Evolutionary conservation across 768 basidiomycete genomes (phyloP), one percentile per base, ranked within the genome.

Genomic region (Tricholoma sp.): DNA sequence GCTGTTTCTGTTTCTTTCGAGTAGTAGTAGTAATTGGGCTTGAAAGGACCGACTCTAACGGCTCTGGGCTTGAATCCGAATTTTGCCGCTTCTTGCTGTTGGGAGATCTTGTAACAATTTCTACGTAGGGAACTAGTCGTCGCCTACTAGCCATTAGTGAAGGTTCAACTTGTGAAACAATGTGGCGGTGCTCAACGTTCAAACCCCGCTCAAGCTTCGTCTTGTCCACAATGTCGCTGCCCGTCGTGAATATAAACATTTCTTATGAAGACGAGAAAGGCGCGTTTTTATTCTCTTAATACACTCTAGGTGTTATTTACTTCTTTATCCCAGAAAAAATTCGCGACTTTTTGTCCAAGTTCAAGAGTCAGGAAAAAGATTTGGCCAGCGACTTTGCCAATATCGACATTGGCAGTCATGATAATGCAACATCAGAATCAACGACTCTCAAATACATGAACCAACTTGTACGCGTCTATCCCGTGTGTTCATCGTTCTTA

Each of bases 201-300:
- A 75, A 74, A 74, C 75, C 66, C 74, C 71, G 72, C 68, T 55
- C 56, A 57, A 62, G 61, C 65, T 66, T 65, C 57, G 50, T 62
- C 64, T 58, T 59, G 53, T 60, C 67, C 67, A 72, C 73, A 66
- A 89, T 90, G 88, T 83, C 89, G 55, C 75, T 89, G 39, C 80
- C 83, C 27, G 79, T 83, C 34, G 69, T 83, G 61, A 80, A 79
- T 66, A 77, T 86, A 61, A 67, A 78, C 55, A 75, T 91, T 66
- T 76, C 81, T 61, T 94, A 93, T 66, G 81, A 81, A 21, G 79
- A 78, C 2, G 92, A 94, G 65, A 83, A 88, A 74, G 83, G 91
- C 86, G 67, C 60, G 41, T 39, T 18, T 21, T 41, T 9, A n/a
- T 34, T 8, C 4, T 12, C 0, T 9, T 22, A 12, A 10, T 12